Conservation (phyloP, 345 rosid genomes). For the Eucalyptus decipiens region DNA sequence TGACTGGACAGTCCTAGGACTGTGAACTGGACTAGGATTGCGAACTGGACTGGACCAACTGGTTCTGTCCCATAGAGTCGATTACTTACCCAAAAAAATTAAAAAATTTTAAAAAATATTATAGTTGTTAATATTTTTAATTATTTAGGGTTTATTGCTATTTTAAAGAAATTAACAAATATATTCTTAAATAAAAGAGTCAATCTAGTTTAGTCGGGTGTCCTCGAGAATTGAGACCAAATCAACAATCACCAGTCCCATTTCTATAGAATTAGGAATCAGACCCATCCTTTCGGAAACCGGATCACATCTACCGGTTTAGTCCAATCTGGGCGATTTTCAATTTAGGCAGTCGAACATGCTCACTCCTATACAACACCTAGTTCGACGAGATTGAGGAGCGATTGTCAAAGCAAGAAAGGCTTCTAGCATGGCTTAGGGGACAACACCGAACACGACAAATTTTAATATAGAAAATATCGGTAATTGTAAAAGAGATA, state of each 20-base stretch:
- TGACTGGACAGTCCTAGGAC: no score
- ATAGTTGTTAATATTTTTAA: no score
- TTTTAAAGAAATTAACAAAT: no score
- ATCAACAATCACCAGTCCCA: no score
- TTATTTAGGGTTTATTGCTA: no score
- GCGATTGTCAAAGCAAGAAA: background rate
- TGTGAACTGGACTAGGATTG: accelerated
- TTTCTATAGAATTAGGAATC: no score
- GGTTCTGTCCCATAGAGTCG: no score
- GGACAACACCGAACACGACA: background rate
- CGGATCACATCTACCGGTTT: accelerated
- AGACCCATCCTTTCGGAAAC: accelerated
- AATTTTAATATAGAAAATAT: background rate
- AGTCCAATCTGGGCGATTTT: accelerated
- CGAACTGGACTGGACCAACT: no score
- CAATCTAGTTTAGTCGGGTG: accelerated
- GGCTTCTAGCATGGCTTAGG: background rate
- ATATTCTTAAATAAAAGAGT: no score
- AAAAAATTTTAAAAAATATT: no score
- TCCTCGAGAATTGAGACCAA: accelerated
- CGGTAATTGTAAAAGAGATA: background rate
- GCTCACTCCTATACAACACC: background rate
- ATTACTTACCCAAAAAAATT: no score
- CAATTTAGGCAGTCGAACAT: no score
- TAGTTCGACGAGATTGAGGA: background rate